Base-by-base conservation (phyloP, 352 stramenopile genomes). In the Phytophthora foliorum region DNA sequence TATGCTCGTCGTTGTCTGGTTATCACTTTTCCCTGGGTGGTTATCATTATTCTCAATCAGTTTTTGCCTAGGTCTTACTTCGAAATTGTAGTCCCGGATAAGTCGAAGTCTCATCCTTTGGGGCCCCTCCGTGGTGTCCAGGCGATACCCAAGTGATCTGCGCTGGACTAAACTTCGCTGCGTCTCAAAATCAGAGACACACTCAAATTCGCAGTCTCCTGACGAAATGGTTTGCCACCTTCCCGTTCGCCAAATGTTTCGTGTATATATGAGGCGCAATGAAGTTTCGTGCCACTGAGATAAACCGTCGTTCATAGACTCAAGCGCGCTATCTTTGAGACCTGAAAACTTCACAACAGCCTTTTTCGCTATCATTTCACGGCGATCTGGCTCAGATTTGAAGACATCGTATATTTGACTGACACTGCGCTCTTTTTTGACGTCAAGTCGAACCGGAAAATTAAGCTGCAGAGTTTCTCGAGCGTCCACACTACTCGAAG, bases 121-220 rank as follows among this genome's bases (percentile, higher is more conserved):
- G 0, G 82, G 82, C 1, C 81, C 79, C 50, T 91, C 82, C 0
- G 77, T 88, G 17, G 59, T 71, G 42, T 91, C 82, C 13, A 91
- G 21, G 6, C 61, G 56, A 56, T 86, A 81, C 1, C 72, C 75
- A 67, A 74, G 57, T 21, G 45, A 55, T 27, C 63, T 84, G 3
- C 72, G 71, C 50, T 89, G 80, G 24, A 86, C 87, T 24, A 89
- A 72, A 42, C 80, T 89, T 14, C 68, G 57, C n/a, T 82, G 66
- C 2, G 25, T 19, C 4, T 54, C 19, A 4, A 25, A 51, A 6
- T 67, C 24, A 19, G 24, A n/a, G 9, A 21, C 13, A 38, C n/a
- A n/a, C 17, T 45, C 21, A 41, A 17, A 2, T 7, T 63, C 53
- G 38, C 6, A 13, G 11, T 51, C 36, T 3, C 17, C 58, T 10